A percentile compares a stretch with the other conserved stretches of the same genome.
Conservation (phyloP, 2,329 filamentous ascomycete species). For the Fusarium musae region DNA sequence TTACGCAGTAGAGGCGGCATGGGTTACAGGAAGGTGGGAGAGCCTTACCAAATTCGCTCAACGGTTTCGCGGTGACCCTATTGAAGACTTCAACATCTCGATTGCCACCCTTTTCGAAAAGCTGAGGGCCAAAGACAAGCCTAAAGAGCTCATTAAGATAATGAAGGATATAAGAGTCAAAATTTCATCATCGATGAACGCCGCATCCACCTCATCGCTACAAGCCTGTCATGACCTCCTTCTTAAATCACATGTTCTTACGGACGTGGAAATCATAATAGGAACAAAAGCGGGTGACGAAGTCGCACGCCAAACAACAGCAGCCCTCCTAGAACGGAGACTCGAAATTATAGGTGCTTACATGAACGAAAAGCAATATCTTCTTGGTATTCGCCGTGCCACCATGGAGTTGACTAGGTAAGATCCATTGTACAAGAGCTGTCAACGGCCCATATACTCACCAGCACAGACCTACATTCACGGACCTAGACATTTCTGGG, state of each 20-base stretch:
- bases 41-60: conserved; percentile 75
- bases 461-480: conserved; percentile 65
- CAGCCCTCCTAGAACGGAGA: conserved; percentile 70
- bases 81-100: conserved; percentile 81
- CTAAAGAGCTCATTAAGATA: conserved; percentile 64
- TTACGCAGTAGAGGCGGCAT: conserved; percentile 90
- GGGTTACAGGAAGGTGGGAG: conserved; percentile 86
- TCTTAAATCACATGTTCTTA: conserved; percentile 85
- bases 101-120: conserved; percentile 71
- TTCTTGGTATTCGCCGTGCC: conserved; percentile 86
- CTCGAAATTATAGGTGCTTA: conserved; percentile 91
- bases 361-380: conserved; percentile 91
- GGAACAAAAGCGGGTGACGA: conserved; percentile 57
- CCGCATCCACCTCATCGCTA: conserved; percentile 81
- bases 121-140: conserved; percentile 64
- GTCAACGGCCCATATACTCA: conserved; percentile 3
- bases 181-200: conserved; percentile 79
- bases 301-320: conserved; percentile 49
- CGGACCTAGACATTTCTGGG: conserved; percentile 78
- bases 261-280: conserved; percentile 85
- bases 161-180: conserved; percentile 75
- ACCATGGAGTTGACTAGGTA: conserved; percentile 83
- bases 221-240: conserved; percentile 87
- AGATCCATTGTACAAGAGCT: conserved; percentile 42
- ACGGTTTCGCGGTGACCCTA: conserved; percentile 60